Evolutionary conservation across 1,284 basidiomycete species (phyloP), one percentile per base, ranked within the genome.

Genomic region (Microbotryomycetes sp.): DNA sequence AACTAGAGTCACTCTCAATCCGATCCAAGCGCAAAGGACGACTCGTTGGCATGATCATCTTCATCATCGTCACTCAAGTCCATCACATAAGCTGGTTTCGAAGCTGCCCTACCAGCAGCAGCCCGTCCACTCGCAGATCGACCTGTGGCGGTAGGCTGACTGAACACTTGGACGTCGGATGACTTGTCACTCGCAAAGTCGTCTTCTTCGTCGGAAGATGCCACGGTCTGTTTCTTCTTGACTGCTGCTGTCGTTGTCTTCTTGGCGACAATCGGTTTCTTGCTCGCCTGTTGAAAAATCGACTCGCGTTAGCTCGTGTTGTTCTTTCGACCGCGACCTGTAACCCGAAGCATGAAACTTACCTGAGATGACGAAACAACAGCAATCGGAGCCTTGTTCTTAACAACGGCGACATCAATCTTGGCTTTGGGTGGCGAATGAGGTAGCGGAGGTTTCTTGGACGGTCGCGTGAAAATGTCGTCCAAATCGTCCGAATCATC

Each of bases 41-140:
- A 42, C 36, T 42, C 36, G 36, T 42, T 42, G 12, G 36, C 36
- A 42, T 9, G 12, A 28, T 46, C 64, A 68, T 73, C 64, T 60
- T 70, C 47, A 60, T 77, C 54, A 72, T 73, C 64, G 72, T 77
- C 66, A 69, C 75, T 65, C 61, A 76, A 67, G 70, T 77, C 68
- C 64, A 72, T 68, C 77, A 59, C 58, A 32, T 64, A 68, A 14
- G 60, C 66, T 26, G 53, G 63, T 36, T 59, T 71, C 52, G 66
- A 53, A 19, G 36, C 36, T 42, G 9, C 19, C 36, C 12, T 42
- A 42, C 12, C 36, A 9, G 36, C 36, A 12, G 36, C 36, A 42
- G 36, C 36, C 19, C 36, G 36, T 19, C 36, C 46, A 65, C 60
- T 49, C 47, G 61, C 26, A n/a, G n/a, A n/a, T n/a, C n/a, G n/a